A percentile compares a stretch with the other conserved stretches of the same genome.
phyloP scores from a whole-genome alignment of 2,329 filamentous ascomycete species.

The Cadophora sp. region DNA sequence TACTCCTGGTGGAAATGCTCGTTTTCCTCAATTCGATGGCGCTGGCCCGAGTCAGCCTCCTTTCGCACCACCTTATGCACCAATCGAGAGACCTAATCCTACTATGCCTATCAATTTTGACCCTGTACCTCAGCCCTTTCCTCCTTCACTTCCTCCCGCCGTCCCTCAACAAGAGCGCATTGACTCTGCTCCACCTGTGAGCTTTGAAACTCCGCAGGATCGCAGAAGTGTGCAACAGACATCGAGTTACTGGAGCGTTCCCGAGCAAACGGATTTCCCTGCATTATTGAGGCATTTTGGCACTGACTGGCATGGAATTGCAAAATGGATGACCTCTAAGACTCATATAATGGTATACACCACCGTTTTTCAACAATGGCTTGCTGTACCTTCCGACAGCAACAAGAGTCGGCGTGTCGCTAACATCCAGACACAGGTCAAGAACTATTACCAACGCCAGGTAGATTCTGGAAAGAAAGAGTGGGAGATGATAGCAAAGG shows the following conservation, averaged over 20 bases:
- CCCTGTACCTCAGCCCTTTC: constrained; percentile 21
- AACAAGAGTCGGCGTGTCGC: constrained; percentile 42
- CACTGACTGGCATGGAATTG: constrained; percentile 79
- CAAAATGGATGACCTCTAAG: constrained; percentile 81
- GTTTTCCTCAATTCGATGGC: constrained; percentile 39
- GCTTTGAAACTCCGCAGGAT: constrained; percentile 38
- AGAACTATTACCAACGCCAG: constrained; percentile 71
- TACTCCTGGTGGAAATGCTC: constrained; percentile 24
- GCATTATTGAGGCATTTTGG: constrained; percentile 76
- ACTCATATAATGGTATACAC: constrained; percentile 80
- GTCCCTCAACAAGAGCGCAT: constrained; percentile 39
- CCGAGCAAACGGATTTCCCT: constrained; percentile 79
- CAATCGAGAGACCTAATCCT: constrained; percentile 33
- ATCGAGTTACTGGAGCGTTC: constrained; percentile 88
- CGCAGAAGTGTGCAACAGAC: constrained; percentile 55
- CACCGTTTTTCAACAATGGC: constrained; percentile 40
- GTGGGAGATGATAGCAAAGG: constrained; percentile 64
- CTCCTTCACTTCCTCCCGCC: constrained; percentile 25
- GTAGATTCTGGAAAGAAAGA: constrained; percentile 64
- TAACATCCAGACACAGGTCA: constrained; percentile 58
- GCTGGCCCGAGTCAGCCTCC: constrained; percentile 22
- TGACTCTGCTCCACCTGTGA: constrained; percentile 37
- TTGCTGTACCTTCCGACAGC: constrained; percentile 38
- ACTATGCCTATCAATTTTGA: constrained; percentile 35
- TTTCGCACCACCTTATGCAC: constrained; percentile 33